A percentile compares a stretch with the other conserved stretches of the same genome.
These are phyloP conservation scores for Tolypocladium sp. DNA, from an alignment of 2,329 filamentous ascomycete genomes.

Conservation along the genomic window DNA sequence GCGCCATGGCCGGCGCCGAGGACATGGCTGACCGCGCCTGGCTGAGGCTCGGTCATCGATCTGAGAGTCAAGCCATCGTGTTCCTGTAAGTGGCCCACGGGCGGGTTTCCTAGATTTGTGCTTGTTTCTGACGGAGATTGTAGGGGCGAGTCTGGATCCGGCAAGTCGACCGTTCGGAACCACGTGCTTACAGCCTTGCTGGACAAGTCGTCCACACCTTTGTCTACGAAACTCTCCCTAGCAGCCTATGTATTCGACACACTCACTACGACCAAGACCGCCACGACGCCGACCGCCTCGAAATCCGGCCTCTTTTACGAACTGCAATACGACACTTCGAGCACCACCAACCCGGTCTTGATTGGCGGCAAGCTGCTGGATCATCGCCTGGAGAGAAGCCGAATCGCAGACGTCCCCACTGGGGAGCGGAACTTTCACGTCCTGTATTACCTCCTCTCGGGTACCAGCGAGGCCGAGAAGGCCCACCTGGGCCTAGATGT, in stretches of 20 bases:
- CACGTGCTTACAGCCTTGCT: slow-evolving; percentile 81
- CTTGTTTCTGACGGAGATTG: background rate
- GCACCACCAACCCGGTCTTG: slow-evolving; percentile 73
- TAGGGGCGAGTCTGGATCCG: slow-evolving; percentile 90
- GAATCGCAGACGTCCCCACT: slow-evolving; percentile 84
- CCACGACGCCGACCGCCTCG: slow-evolving; percentile 89
- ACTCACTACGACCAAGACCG: slow-evolving; percentile 92
- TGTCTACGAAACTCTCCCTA: slow-evolving; percentile 87
- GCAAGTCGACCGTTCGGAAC: slow-evolving; percentile 89
- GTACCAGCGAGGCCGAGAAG: slow-evolving; percentile 86
- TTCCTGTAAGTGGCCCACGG: slow-evolving; percentile 63
- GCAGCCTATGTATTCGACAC: slow-evolving; percentile 94
- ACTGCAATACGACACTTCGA: slow-evolving; percentile 88
- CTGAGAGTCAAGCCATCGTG: slow-evolving; percentile 86
- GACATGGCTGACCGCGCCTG: slow-evolving; percentile 84
- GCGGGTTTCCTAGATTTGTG: background rate
- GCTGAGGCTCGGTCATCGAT: slow-evolving; percentile 74
- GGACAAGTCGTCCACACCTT: slow-evolving; percentile 80
- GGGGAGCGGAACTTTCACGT: slow-evolving; percentile 96
- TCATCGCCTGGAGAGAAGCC: slow-evolving; percentile 83
- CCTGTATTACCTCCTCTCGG: slow-evolving; percentile 88
- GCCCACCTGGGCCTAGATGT: slow-evolving; percentile 62
- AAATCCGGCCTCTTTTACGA: slow-evolving; percentile 95
- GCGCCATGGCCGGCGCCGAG: slow-evolving; percentile 85
- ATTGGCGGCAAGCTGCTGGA: slow-evolving; percentile 93